These are phyloP conservation scores for Jacaranda copaia DNA, from an alignment of 257 asterid species.

Conservation along the genomic window DNA sequence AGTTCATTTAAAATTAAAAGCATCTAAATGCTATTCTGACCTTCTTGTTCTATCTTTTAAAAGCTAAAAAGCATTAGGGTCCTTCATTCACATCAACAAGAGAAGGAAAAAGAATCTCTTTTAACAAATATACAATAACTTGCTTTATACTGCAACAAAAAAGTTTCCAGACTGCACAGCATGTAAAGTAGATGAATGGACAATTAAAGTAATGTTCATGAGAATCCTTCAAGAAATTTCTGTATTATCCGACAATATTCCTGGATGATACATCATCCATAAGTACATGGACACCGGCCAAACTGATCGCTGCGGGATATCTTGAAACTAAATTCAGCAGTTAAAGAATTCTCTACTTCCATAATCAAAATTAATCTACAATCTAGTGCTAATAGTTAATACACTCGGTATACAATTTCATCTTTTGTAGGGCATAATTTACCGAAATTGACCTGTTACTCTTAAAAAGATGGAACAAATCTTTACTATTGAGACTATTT, in stretches of 20 bases:
- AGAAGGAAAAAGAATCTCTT: not conserved
- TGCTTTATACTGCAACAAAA: not conserved
- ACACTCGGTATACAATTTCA: not conserved
- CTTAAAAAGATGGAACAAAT: not conserved
- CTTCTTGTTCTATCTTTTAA: not conserved
- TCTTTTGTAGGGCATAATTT: not conserved
- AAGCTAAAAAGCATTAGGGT: slow-evolving; percentile 10
- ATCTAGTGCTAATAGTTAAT: not conserved
- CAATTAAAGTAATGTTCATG: not conserved
- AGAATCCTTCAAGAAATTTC: not conserved
- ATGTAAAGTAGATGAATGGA: not conserved
- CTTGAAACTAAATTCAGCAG: not conserved
- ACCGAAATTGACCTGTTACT: not conserved
- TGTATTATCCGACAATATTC: not conserved
- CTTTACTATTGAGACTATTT: not conserved
- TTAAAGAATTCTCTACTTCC: not conserved
- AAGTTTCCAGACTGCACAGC: not conserved
- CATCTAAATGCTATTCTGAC: not conserved
- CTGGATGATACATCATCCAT: not conserved
- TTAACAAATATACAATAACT: not conserved
- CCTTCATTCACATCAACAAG: not conserved
- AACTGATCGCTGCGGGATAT: not conserved
- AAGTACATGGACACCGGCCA: not conserved
- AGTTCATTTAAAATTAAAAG: slow-evolving; percentile 8
- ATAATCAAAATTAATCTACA: not conserved